Conservation (phyloP, 768 basidiomycete genomes). For the Macrolepiota dolichaula region DNA sequence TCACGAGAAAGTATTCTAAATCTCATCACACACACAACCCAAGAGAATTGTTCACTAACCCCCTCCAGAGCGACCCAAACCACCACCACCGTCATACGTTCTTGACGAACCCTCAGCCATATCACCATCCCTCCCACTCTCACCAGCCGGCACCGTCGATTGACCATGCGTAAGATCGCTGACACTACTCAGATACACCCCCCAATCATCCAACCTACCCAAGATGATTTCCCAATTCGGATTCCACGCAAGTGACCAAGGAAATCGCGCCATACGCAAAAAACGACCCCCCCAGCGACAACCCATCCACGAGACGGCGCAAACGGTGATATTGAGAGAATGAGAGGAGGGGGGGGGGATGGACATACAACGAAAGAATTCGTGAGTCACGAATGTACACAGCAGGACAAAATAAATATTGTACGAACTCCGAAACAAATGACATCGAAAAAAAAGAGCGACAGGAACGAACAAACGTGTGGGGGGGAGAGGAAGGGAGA, state of each 20-base stretch:
- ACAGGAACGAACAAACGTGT: background rate
- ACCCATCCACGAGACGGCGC: too few relatives aligned
- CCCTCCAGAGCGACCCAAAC: background rate
- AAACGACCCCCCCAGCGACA: too few relatives aligned
- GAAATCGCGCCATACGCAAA: background rate
- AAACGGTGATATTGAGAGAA: background rate
- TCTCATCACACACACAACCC: background rate
- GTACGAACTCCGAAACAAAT: background rate
- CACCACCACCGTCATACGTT: background rate
- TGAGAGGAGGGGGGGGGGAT: too few relatives aligned
- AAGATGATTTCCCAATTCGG: background rate
- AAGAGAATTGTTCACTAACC: background rate
- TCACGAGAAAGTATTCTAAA: background rate
- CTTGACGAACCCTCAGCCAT: background rate
- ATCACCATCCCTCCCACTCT: background rate
- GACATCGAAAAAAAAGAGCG: background rate
- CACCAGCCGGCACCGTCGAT: background rate
- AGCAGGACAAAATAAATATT: background rate
- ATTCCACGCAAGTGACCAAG: background rate
- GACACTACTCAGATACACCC: constrained; percentile 37
- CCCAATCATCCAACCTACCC: constrained; percentile 48
- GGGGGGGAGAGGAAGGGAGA: too few relatives aligned
- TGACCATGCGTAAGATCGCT: constrained; percentile 32
- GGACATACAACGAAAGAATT: background rate
- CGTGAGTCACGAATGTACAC: background rate